Base-by-base conservation (phyloP, 2,329 filamentous ascomycete species). In the Ophiostoma australiae region DNA sequence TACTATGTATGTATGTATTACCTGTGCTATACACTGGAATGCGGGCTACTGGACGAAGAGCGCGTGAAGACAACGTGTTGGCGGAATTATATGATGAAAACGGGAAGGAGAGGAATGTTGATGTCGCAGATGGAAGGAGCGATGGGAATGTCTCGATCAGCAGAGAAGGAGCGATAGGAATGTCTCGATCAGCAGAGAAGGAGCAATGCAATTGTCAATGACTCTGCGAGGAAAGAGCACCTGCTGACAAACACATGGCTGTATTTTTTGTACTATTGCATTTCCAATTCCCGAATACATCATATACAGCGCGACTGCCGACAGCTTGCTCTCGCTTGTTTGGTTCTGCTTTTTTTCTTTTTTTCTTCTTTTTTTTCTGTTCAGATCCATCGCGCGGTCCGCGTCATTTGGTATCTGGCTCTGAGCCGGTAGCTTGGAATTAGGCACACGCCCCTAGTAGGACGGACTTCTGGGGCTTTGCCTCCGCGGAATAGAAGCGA, bases 61-160 rank as follows among this genome's bases (percentile, higher is more conserved):
- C 7, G 6, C 20, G 20, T 0, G 52, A n/a, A 58, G 17, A 58
- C n/a, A 58, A 27, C 52, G 52, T 58, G 52, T 6, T 48, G 52
- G 5, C 17, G 48, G 48, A n/a, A n/a, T 23, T 11, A 10, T 10
- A 6, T 15, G 6, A 55, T 27, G 52, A 58, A 27, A 58, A 58
- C 52, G 52, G 52, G n/a, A 58, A 58, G 11, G 52, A 58, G n/a
- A 58, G 52, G 52, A 58, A 58, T 58, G 52, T 15, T n/a, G 52
- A 27, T 58, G 52, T 58, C 52, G 52, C 52, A 58, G 52, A 58
- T 58, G 52, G 52, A 58, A 58, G n/a, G 52, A 27, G 52, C 52
- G 11, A 58, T 58, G 52, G 6, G 52, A 23, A 31, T 31, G 27
- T 31, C 27, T 31, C 27, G 27, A 31, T 31, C 27, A 31, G 27